phyloP scores from a whole-genome alignment of 768 basidiomycete species.

The Mycena crocata region DNA sequence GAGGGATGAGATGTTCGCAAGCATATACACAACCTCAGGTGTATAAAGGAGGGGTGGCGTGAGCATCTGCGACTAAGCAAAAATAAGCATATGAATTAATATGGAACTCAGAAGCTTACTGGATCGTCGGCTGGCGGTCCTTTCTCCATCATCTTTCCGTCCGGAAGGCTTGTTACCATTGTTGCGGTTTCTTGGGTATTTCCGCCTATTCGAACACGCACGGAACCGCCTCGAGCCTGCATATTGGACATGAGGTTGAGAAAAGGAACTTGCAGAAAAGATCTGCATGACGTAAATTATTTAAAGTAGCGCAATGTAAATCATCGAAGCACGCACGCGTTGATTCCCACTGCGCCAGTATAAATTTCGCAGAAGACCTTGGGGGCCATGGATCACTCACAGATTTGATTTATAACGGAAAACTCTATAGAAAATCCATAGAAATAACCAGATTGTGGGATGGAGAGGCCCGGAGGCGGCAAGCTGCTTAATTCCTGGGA shows the following conservation, averaged over 20 bases:
- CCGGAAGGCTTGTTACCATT: constrained; percentile 52
- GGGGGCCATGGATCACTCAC: constrained; percentile 36
- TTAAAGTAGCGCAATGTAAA: constrained; percentile 12
- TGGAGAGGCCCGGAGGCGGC: constrained; percentile 27
- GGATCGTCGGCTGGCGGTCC: constrained; percentile 50
- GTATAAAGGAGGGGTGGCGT: constrained; percentile 81
- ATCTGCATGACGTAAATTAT: constrained; percentile 46
- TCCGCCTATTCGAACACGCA: constrained; percentile 72
- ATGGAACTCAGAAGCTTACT: constrained; percentile 41
- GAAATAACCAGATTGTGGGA: constrained; percentile 37
- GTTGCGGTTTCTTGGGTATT: constrained; percentile 71
- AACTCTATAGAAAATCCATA: constrained; percentile 51
- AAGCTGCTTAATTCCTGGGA: constrained; percentile 21
- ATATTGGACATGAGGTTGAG: constrained; percentile 76
- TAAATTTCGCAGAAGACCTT: constrained; percentile 2
- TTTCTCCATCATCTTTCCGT: constrained; percentile 63
- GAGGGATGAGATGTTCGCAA: constrained; percentile 60
- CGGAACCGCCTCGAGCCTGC: constrained; percentile 64
- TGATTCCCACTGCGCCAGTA: constrained; percentile 59
- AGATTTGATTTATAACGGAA: constrained; percentile 54
- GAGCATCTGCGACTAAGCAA: constrained; percentile 57
- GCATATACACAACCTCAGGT: constrained; percentile 66
- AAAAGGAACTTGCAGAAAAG: constrained; percentile 65
- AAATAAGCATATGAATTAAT: constrained; percentile 47
- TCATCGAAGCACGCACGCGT: constrained; percentile 36